These are phyloP conservation scores for Pugionium dolabratum DNA, from an alignment of 345 rosid genomes.

Conservation along the genomic window DNA sequence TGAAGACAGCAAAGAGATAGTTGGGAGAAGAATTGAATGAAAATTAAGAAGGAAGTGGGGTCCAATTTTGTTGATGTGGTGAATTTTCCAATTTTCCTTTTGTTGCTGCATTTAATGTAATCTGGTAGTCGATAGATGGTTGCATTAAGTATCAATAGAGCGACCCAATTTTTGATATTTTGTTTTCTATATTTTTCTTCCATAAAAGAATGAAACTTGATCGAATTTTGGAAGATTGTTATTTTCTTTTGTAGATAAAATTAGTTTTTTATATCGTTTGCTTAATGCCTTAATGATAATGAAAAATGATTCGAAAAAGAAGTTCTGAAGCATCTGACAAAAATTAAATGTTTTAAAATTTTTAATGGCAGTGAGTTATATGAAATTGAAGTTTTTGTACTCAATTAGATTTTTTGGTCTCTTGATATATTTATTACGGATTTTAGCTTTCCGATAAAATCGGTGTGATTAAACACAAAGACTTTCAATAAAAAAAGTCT, in stretches of 20 bases:
- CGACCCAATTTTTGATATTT: slow-evolving; percentile 11
- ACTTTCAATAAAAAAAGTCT: neutral
- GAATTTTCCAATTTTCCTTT: slow-evolving; percentile 16
- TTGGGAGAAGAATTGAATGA: slow-evolving; percentile 11
- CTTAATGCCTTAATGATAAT: neutral
- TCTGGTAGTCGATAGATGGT: slow-evolving; percentile 42
- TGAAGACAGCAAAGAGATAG: slow-evolving; percentile 6
- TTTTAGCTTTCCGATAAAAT: neutral
- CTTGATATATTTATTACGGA: neutral
- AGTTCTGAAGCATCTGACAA: neutral
- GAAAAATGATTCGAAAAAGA: neutral
- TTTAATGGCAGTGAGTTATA: neutral
- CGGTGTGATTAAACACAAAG: neutral
- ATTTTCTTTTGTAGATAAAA: neutral
- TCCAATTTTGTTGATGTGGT: slow-evolving; percentile 23
- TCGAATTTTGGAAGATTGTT: neutral
- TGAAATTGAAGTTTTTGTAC: neutral
- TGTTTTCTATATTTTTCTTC: neutral
- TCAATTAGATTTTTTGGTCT: neutral
- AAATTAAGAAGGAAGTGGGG: slow-evolving; percentile 22
- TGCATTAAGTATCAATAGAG: slow-evolving; percentile 38
- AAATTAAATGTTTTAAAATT: neutral
- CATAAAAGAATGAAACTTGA: slow-evolving; percentile 1
- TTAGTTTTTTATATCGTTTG: neutral
- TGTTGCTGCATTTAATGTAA: slow-evolving; percentile 29